Percentiles rank a stretch among this genome's conserved stretches.
These are phyloP conservation scores for Hygrocybe punicea DNA, from an alignment of 768 basidiomycete species.

Conservation along the genomic window DNA sequence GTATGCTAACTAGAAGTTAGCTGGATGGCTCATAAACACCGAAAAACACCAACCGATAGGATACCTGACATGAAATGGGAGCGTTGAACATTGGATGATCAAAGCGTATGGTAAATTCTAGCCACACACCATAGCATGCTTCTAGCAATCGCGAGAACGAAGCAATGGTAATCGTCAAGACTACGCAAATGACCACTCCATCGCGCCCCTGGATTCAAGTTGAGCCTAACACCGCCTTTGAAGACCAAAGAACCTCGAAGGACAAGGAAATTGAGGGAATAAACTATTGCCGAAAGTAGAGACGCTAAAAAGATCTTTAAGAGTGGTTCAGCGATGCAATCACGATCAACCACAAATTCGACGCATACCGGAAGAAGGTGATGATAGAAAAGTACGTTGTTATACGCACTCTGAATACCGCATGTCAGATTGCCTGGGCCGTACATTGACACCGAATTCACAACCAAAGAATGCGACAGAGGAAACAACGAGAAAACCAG, in stretches of 20 bases:
- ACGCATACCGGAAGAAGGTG: constrained; percentile 59
- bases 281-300: constrained; percentile 52
- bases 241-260: constrained; percentile 55
- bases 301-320: constrained; percentile 57
- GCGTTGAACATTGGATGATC: constrained; percentile 7
- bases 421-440: constrained; percentile 53
- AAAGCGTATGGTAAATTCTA: background rate
- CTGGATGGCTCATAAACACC: background rate
- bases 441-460: constrained; percentile 43
- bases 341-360: background rate
- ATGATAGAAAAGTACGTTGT: constrained; percentile 46
- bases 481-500: background rate
- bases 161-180: constrained; percentile 53
- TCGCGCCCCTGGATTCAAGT: constrained; percentile 45
- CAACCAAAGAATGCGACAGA: constrained; percentile 30
- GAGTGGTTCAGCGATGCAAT: background rate
- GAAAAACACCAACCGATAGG: constrained; percentile 47
- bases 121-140: constrained; percentile 66
- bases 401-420: constrained; percentile 43
- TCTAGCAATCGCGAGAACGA: constrained; percentile 58
- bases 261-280: constrained; percentile 58
- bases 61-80: constrained; percentile 42
- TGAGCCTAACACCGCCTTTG: constrained; percentile 50
- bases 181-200: constrained; percentile 37
- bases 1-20: constrained; percentile 45